These are phyloP conservation scores for Omphalea diandra DNA, from an alignment of 441 rosid genomes.

Conservation along the genomic window DNA sequence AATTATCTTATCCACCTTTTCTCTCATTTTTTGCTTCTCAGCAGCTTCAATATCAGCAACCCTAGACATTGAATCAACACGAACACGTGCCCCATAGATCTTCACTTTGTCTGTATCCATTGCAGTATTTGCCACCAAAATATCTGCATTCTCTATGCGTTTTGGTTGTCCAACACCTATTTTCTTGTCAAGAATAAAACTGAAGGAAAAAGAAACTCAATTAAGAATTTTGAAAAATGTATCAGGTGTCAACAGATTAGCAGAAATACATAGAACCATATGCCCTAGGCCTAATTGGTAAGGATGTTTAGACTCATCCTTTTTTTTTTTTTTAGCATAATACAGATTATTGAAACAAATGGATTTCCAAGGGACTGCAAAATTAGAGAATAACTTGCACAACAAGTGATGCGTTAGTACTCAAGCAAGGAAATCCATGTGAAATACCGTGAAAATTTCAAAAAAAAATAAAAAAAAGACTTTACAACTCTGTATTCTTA, in stretches of 20 bases:
- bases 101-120: slow-evolving; percentile 99
- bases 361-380: not conserved
- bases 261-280: not conserved
- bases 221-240: slow-evolving; percentile 1
- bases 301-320: not conserved
- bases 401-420: not conserved
- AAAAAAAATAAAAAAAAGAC: no score
- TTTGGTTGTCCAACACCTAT: slow-evolving; percentile 98
- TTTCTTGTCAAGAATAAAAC: slow-evolving; percentile 99
- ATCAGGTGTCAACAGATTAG: not conserved
- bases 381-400: not conserved
- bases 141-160: slow-evolving; percentile 91
- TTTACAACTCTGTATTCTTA: no score
- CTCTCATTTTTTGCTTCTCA: slow-evolving; percentile 98
- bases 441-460: not conserved
- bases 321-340: not conserved
- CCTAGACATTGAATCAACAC: slow-evolving; percentile 94
- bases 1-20: slow-evolving; percentile 93
- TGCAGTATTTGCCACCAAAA: slow-evolving; percentile 98
- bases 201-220: slow-evolving; percentile 27
- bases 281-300: not conserved
- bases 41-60: slow-evolving; percentile 98
- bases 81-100: slow-evolving; percentile 98
- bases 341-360: not conserved
- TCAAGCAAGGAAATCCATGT: not conserved